These are phyloP conservation scores for Cicer cuneatum DNA, from an alignment of 306 rosid species.

Conservation along the genomic window DNA sequence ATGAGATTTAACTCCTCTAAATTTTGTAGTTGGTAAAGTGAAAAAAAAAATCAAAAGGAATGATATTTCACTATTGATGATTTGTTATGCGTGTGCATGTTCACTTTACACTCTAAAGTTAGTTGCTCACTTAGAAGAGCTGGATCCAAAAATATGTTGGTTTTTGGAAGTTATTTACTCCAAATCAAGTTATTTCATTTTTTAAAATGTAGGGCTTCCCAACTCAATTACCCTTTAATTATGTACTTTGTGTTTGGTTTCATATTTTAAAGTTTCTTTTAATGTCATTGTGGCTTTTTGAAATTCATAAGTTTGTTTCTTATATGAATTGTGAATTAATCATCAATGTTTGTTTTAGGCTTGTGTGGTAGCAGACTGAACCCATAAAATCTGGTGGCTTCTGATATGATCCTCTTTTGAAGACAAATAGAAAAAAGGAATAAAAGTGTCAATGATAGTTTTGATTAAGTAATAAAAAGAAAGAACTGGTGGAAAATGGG, in stretches of 20 bases:
- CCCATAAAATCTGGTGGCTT: constrained; percentile 24
- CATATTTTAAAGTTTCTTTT: constrained; percentile 11
- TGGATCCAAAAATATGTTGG: not conserved
- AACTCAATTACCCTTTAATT: not conserved
- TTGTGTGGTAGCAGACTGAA: constrained; percentile 34
- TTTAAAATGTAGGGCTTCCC: not conserved
- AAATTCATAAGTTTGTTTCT: constrained; percentile 14
- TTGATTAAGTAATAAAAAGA: constrained; percentile 47
- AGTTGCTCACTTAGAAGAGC: too few relatives aligned
- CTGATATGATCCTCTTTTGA: constrained; percentile 32
- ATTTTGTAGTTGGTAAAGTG: too few relatives aligned
- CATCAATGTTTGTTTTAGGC: constrained; percentile 3
- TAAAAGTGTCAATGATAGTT: constrained; percentile 43
- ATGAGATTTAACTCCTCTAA: too few relatives aligned
- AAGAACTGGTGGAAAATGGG: constrained; percentile 64
- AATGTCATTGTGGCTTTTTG: constrained; percentile 23
- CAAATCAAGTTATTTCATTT: not conserved
- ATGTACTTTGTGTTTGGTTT: constrained; percentile 12
- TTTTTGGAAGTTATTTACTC: not conserved
- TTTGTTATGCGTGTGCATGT: too few relatives aligned
- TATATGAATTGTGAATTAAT: constrained; percentile 32
- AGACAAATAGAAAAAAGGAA: constrained; percentile 48
- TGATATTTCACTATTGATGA: too few relatives aligned
- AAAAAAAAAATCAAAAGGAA: too few relatives aligned
- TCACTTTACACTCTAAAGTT: too few relatives aligned